Evolutionary conservation across 2,329 filamentous ascomycete genomes (phyloP).

Genomic region (Tolypocladium inflatum): DNA sequence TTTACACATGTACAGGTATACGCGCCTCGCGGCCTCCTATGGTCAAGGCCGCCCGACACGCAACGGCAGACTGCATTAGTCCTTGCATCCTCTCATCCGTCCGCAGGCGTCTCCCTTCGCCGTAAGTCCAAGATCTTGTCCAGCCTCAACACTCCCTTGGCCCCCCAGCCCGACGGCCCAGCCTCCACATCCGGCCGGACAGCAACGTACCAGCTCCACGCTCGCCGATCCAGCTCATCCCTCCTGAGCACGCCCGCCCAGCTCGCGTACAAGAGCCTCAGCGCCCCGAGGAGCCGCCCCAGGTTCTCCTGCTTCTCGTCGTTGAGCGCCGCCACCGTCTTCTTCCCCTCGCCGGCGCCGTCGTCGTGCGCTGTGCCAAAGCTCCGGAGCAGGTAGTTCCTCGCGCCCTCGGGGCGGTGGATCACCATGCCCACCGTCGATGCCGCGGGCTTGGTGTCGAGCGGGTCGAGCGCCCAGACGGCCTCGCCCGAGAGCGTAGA

Average conservation of each 20-base stretch:
- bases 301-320: constrained; percentile 61
- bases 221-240: constrained; percentile 62
- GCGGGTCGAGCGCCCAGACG: constrained; percentile 50
- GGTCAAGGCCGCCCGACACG: too few species aligned
- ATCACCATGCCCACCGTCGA: constrained; percentile 53
- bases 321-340: constrained; percentile 38
- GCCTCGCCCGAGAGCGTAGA: constrained; percentile 35
- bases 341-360: constrained; percentile 28
- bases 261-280: constrained; percentile 63
- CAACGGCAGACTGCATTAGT: not conserved
- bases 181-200: constrained; percentile 67
- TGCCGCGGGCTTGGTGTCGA: constrained; percentile 33
- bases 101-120: constrained; percentile 9
- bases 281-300: constrained; percentile 56
- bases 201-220: constrained; percentile 74
- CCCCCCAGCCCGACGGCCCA: constrained; percentile 74
- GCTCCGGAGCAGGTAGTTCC: constrained; percentile 45
- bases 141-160: constrained; percentile 62
- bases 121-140: constrained; percentile 55
- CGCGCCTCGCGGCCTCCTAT: not conserved
- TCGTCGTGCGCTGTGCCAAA: constrained; percentile 38
- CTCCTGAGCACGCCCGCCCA: constrained; percentile 57
- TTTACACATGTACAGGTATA: not conserved
- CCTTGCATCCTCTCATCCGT: not conserved
- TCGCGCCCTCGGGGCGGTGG: constrained; percentile 62